Base-by-base conservation (phyloP, 1,284 basidiomycete genomes). In the Leccinum subspadiceum region DNA sequence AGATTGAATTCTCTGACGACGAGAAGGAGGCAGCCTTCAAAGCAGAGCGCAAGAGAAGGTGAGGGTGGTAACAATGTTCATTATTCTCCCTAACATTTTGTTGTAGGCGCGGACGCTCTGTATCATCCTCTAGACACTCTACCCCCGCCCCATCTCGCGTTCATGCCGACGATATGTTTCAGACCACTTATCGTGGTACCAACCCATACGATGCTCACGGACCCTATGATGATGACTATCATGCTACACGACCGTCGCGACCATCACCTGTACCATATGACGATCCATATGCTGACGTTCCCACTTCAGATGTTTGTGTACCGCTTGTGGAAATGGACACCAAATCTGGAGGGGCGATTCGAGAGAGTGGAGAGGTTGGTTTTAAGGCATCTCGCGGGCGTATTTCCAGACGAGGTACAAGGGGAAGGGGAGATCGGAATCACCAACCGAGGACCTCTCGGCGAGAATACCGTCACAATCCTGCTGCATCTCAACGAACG, bases 1-100 rank as follows among this genome's bases (percentile, higher is more conserved):
- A 96, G 68, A 68, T 93, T 17, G 93, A 96, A 67, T 96, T 94
- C 70, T 93, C 91, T 5, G 94, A 96, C 62, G 93, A 96, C 66
- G 93, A 96, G 70, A 83, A 87, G 58, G 94, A 96, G 71, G 84
- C 85, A 15, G 84, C 84, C 37, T 81, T 86, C 67, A 89, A 83
- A 71, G 79, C 81, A 56, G 78, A 75, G 49, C 69, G 81, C 49
- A 84, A 83, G 68, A 78, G 79, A 68, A 84, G 79, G 87, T 87
- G 56, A 57, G 81, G 64, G 54, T n/a, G 4, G 35, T 33, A 17
- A 22, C 15, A 31, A 46, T 46, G 22, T 22, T 61, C 59, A 58
- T 46, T 24, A 41, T 60, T 24, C 53, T 62, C 13, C 44, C 50
- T 56, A 35, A 68, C 55, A 2, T 5, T 22, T 57, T 56, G 20